Evolutionary conservation across 768 basidiomycete genomes (phyloP).

Genomic region (Candolleomyces eurysporus): DNA sequence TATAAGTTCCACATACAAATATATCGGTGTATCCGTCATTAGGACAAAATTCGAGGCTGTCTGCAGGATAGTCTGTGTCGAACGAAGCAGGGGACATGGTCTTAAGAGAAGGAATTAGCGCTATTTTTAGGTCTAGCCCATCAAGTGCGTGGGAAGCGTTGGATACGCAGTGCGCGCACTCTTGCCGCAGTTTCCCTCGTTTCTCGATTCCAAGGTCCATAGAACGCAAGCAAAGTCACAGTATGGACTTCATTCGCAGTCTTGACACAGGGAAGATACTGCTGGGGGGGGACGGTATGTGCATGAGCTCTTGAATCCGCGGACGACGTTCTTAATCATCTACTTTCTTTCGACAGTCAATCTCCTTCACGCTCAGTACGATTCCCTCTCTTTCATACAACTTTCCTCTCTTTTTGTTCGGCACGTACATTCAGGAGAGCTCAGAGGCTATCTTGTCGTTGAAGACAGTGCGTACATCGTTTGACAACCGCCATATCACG

Average conservation of each 20-base stretch:
- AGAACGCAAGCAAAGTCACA: constrained; percentile 8
- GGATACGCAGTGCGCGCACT: neutral
- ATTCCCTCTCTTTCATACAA: constrained; percentile 70
- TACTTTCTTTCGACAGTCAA: constrained; percentile 36
- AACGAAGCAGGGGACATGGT: constrained; percentile 16
- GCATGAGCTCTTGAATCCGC: neutral
- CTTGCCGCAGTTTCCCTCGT: too few relatives aligned
- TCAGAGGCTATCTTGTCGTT: constrained; percentile 62
- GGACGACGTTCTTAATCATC: neutral
- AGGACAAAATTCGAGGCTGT: constrained; percentile 91
- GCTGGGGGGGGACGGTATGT: constrained; percentile 57
- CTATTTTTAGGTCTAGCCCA: neutral
- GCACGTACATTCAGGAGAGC: constrained; percentile 68
- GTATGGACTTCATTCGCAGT: constrained; percentile 65
- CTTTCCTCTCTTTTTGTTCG: constrained; percentile 80
- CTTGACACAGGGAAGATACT: constrained; percentile 74
- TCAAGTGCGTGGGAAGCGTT: neutral
- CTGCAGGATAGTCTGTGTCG: constrained; percentile 83
- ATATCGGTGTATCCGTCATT: constrained; percentile 54
- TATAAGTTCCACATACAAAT: constrained; percentile 91
- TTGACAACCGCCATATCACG: neutral
- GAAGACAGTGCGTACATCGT: constrained; percentile 47
- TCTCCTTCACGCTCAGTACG: constrained; percentile 58
- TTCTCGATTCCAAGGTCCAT: neutral
- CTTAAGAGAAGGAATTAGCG: neutral